phyloP scores from a whole-genome alignment of 2,329 filamentous ascomycete species.

The Penicillium sp. region DNA sequence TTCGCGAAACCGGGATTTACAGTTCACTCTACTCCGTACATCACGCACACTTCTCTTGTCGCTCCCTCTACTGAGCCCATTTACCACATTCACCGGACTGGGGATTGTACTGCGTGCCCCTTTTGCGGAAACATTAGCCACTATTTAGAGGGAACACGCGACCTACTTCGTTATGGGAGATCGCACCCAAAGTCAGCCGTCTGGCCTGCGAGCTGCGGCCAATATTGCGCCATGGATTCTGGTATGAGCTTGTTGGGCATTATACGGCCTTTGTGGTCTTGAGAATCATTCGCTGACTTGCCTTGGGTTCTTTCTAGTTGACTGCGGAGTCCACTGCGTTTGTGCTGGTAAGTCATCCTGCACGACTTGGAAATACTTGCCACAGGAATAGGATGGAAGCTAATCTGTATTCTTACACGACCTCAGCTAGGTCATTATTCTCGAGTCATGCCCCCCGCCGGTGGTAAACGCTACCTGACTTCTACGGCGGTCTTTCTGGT shows the following conservation, averaged over 20 bases:
- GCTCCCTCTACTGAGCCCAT: neutral
- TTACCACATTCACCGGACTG: neutral
- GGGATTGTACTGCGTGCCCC: neutral
- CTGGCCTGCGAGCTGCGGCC: slow-evolving; percentile 33
- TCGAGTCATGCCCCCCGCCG: slow-evolving; percentile 79
- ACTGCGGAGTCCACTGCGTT: slow-evolving; percentile 45
- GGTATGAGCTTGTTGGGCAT: slow-evolving; percentile 30
- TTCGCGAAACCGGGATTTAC: neutral
- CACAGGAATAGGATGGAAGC: neutral
- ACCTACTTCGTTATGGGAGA: slow-evolving; percentile 31
- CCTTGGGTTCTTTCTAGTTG: slow-evolving; percentile 30
- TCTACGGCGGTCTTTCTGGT: slow-evolving; percentile 93
- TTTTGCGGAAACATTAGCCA: slow-evolving; percentile 12
- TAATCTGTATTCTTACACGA: slow-evolving; percentile 4
- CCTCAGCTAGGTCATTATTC: slow-evolving; percentile 87
- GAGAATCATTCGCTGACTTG: slow-evolving; percentile 5
- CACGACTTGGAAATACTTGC: neutral
- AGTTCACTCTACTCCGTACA: neutral
- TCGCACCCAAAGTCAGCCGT: slow-evolving; percentile 30
- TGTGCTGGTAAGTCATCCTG: slow-evolving; percentile 39
- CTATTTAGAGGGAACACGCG: slow-evolving; percentile 7
- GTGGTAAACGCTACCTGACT: slow-evolving; percentile 84
- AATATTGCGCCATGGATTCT: slow-evolving; percentile 39
- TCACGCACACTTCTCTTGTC: neutral
- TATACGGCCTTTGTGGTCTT: neutral